Evolutionary conservation across 192 early-diverging fungal genomes (phyloP).

Genomic region (Linderina pennispora): DNA sequence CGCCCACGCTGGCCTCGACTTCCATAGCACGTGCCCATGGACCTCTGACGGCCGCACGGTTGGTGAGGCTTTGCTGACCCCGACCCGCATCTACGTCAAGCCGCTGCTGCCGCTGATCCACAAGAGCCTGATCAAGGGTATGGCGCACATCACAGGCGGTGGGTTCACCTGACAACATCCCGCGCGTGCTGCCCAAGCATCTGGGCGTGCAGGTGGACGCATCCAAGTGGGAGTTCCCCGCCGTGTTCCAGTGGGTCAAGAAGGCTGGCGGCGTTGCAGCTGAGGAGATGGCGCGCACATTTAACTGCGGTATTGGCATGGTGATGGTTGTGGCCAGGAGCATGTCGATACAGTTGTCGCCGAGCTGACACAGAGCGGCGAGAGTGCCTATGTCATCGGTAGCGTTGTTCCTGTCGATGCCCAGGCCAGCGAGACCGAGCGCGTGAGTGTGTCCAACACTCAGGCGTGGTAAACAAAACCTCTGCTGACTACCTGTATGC

Average conservation of each 20-base stretch:
- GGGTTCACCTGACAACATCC: conserved; percentile 98
- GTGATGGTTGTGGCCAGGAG: conserved; percentile 72
- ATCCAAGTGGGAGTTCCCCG: conserved; percentile 68
- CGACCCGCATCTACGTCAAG: conserved; percentile 95
- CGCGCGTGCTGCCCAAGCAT: conserved; percentile 82
- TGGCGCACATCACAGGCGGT: conserved; percentile 98
- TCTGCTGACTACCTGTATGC: no score
- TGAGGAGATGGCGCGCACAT: conserved; percentile 92
- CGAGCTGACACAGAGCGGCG: conserved; percentile 56
- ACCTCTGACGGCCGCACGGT: conserved; percentile 43
- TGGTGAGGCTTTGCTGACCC: conserved; percentile 82
- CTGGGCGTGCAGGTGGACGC: conserved; percentile 83
- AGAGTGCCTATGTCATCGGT: conserved; percentile 69
- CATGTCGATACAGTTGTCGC: conserved; percentile 56
- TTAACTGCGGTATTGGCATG: conserved; percentile 99
- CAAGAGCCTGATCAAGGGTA: conserved; percentile 74
- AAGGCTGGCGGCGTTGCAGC: conserved; percentile 54
- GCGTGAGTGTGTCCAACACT: conserved; percentile 23
- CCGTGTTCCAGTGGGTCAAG: conserved; percentile 96
- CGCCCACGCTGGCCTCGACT: conserved; percentile 64
- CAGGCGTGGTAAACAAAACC: conserved; percentile 20
- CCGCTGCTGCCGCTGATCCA: conserved; percentile 79
- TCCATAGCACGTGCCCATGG: conserved; percentile 78
- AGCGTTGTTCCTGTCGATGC: conserved; percentile 26
- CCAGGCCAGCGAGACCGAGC: conserved; percentile 4